Conservation (phyloP, 192 early-diverging fungal genomes). For the Coemansia sp. region DNA sequence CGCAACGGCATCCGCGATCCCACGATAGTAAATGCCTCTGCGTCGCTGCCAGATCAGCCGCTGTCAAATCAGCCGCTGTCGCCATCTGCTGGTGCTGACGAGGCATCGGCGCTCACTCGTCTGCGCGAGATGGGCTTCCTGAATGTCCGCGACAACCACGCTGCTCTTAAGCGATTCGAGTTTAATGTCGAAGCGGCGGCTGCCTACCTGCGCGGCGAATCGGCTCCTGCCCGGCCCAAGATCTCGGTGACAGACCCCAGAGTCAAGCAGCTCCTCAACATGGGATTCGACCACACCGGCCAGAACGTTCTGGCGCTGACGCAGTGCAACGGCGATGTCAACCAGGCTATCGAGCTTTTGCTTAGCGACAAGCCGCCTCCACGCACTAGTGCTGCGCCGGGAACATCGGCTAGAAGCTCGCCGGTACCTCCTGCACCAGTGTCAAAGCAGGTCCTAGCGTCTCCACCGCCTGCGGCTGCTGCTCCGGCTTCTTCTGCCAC, state of each 20-base stretch:
- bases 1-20: conserved; percentile 38
- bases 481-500: conserved; percentile 7
- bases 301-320: conserved; percentile 71
- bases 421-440: conserved; percentile 13
- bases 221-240: conserved; percentile 28
- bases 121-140: conserved; percentile 85
- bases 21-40: conserved; percentile 21
- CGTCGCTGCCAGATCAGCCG: background rate
- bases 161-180: conserved; percentile 68
- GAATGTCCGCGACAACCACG: conserved; percentile 66
- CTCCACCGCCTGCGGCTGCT: background rate
- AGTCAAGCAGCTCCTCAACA: conserved; percentile 62
- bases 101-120: conserved; percentile 49
- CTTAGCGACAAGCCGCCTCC: conserved; percentile 52
- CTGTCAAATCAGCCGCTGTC: conserved; percentile 16
- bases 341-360: conserved; percentile 67
- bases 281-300: conserved; percentile 75
- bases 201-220: conserved; percentile 65
- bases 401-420: conserved; percentile 6
- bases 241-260: conserved; percentile 57
- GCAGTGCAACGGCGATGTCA: conserved; percentile 72
- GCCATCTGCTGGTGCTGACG: conserved; percentile 17
- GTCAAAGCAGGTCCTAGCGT: conserved; percentile 15
- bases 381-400: conserved; percentile 12
- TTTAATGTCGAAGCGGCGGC: conserved; percentile 78